Conservation (phyloP, 345 rosid genomes). For the Brassica nigra region DNA sequence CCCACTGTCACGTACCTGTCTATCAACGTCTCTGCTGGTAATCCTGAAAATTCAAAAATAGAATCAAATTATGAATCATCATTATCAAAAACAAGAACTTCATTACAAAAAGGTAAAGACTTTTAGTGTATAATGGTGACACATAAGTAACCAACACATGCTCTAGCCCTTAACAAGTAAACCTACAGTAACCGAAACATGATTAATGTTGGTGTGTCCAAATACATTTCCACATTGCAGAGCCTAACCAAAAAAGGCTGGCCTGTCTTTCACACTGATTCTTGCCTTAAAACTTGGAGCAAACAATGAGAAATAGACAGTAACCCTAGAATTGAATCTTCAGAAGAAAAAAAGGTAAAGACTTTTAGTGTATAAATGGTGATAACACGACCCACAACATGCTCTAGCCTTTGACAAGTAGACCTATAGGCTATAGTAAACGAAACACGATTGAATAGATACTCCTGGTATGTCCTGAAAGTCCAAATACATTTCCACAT, state of each 20-base stretch:
- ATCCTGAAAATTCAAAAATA: constrained; percentile 51
- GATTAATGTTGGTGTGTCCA: neutral
- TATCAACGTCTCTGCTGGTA: constrained; percentile 87
- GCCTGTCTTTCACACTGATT: neutral
- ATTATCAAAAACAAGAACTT: constrained; percentile 3
- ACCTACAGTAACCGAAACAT: neutral
- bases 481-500: neutral
- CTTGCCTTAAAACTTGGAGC: constrained; percentile 1
- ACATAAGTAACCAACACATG: constrained; percentile 7
- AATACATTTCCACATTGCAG: neutral
- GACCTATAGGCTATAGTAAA: neutral
- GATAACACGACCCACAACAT: neutral
- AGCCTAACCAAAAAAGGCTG: neutral
- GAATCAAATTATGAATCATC: neutral
- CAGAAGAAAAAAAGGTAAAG: neutral
- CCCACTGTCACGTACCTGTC: constrained; percentile 94
- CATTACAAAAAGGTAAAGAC: neutral
- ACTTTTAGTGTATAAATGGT: neutral
- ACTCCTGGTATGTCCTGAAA: neutral
- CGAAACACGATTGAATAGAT: neutral
- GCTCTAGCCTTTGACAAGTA: neutral
- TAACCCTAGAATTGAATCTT: neutral
- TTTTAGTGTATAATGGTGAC: neutral
- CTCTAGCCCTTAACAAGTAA: neutral
- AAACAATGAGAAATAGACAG: neutral